Evolutionary conservation across 2,329 filamentous ascomycete genomes (phyloP), one percentile per base, ranked within the genome.

Genomic region (Daldinia sp.): DNA sequence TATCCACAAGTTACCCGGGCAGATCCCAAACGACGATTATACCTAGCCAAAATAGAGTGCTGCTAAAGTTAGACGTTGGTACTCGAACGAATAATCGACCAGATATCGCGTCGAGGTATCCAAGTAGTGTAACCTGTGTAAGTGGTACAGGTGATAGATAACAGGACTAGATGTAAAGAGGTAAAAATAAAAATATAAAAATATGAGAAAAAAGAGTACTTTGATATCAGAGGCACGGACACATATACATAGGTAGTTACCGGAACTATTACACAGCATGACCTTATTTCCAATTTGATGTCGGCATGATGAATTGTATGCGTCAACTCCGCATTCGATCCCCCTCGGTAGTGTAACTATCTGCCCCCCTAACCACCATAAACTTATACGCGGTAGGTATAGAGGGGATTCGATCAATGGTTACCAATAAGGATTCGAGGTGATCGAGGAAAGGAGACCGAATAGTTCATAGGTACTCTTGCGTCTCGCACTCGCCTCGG

Each of bases 271-370:
- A 51, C 32, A 58, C 62, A 48, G 47, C 47, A 53, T 51, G 41
- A 35, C 17, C 45, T 34, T 52, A 23, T 34, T 55, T 52, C 37
- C 37, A 50, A 57, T 63, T 52, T 45, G 60, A 64, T 54, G 45
- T 49, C 32, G 54, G 51, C 43, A 67, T 67, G 64, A 67, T 64
- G 61, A 51, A 61, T 49, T 50, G 34, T 50, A 57, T 67, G 58
- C 56, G 65, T 55, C 62, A 37, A 68, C 65, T 63, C 65, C 62
- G 65, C 65, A 68, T 58, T 63, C 39, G 59, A 57, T 58, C 50
- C 23, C 53, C 56, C 61, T 61, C 65, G 65, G 65, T 67, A 67
- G 62, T 62, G 47, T 48, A n/a, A 45, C 34, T 13, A 27, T 4
- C 34, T 15, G 34, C 13, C 34, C 34, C 17, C 27, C 56, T 63